Percentiles rank a stretch among this genome's conserved stretches.
Evolutionary conservation across 2,329 filamentous ascomycete species (phyloP).

Genomic region (Arthrobotrys sphaeroides): DNA sequence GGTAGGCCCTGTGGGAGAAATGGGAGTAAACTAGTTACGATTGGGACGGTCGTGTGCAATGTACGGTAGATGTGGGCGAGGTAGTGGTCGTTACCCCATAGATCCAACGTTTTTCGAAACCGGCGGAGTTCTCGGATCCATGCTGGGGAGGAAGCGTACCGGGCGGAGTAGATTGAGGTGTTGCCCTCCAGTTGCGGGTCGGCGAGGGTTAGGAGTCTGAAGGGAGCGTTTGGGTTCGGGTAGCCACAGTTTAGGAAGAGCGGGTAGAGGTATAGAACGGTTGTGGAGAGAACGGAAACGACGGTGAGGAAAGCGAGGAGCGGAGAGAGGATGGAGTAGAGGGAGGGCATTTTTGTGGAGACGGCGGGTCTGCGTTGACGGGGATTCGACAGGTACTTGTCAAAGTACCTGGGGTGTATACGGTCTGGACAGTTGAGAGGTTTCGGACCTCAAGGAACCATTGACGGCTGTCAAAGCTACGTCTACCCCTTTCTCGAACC

Average conservation of each 20-base stretch:
- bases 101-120: conserved; percentile 76
- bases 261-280: conserved; percentile 89
- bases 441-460: conserved; percentile 25
- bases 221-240: conserved; percentile 64
- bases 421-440: not conserved
- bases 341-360: conserved; percentile 34
- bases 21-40: conserved; percentile 28
- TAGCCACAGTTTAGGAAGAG: conserved; percentile 76
- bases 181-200: conserved; percentile 76
- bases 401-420: no score
- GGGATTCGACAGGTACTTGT: no score
- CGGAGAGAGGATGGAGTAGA: conserved; percentile 17
- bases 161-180: conserved; percentile 66
- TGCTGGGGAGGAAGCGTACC: conserved; percentile 27
- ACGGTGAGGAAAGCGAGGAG: conserved; percentile 68
- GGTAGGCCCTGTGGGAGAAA: conserved; percentile 75
- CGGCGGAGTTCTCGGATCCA: conserved; percentile 53
- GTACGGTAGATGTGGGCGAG: conserved; percentile 90
- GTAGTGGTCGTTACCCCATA: conserved; percentile 94
- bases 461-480: no score
- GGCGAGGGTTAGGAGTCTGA: conserved; percentile 72
- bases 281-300: conserved; percentile 73
- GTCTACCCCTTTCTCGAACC: no score
- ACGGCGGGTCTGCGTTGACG: not conserved
- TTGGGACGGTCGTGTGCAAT: conserved; percentile 61